Base-by-base conservation (phyloP, 2,329 filamentous ascomycete species). In the Verticillium klebahnii region DNA sequence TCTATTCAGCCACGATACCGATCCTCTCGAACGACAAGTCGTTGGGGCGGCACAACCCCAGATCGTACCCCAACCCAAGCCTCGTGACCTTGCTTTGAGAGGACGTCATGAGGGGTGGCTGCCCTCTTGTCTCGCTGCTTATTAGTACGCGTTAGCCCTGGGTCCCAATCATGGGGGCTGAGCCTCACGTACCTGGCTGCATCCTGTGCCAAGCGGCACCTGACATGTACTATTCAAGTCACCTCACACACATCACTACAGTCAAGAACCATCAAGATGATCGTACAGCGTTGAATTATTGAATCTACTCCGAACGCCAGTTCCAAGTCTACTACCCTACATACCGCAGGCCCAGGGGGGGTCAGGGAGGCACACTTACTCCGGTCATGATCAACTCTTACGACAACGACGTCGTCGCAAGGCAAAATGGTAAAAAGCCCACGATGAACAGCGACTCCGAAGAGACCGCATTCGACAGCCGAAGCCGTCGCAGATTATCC, bases 401-500 rank as follows among this genome's bases (percentile, higher is more conserved):
- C 45, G 19, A 50, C 45, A 50, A 50, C 19, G 45, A 50, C 19
- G 45, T 50, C 45, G 45, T 50, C 45, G 45, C n/a, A 50, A 50
- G 45, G 45, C 45, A 50, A 50, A 50, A 50, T 50, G 19, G 45
- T 23, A 50, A 29, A 50, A 50, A 50, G 45, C 45, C 45, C 8
- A 50, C 45, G 45, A 23, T 23, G 19, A 50, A 25, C 45, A 50
- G 32, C 57, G 50, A 39, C 57, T 58, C 57, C 37, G 57, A 45
- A 58, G 37, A 45, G 25, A 23, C 37, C 12, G 34, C n/a, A 50
- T 50, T 7, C 54, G 58, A 59, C 45, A 54, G 58, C n/a, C 39
- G 31, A 39, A 39, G 39, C 37, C 19, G 45, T 32, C 56, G 31
- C 32, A 31, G 58, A 72, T 74, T 76, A 75, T 75, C 73, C 75